These are phyloP conservation scores for Phaseolus coccineus DNA, from an alignment of 331 rosid species.

Conservation along the genomic window DNA sequence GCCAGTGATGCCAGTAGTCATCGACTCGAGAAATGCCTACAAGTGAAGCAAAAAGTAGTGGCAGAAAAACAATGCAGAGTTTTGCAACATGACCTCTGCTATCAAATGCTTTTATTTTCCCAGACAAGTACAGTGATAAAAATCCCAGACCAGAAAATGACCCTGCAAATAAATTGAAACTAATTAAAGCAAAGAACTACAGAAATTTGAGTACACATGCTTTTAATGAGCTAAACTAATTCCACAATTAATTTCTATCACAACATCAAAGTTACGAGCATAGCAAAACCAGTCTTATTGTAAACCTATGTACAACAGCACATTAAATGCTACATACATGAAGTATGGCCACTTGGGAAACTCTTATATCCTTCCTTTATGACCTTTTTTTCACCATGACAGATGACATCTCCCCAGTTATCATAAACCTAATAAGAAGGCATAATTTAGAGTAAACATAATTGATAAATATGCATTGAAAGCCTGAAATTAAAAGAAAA, in stretches of 20 bases:
- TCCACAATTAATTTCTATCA: slow-evolving; percentile 25
- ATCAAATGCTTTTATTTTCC: slow-evolving; percentile 82
- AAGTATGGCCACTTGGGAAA: slow-evolving; percentile 94
- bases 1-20: slow-evolving; percentile 99
- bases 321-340: slow-evolving; percentile 58
- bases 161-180: slow-evolving; percentile 63
- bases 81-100: slow-evolving; percentile 78
- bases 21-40: slow-evolving; percentile 87
- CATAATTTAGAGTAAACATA: slow-evolving; percentile 12
- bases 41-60: slow-evolving; percentile 80
- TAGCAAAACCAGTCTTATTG: neutral
- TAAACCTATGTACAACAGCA: slow-evolving; percentile 17
- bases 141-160: slow-evolving; percentile 89
- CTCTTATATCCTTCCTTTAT: slow-evolving; percentile 93
- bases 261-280: neutral
- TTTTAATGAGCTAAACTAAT: slow-evolving; percentile 30
- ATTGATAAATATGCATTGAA: slow-evolving; percentile 19
- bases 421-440: slow-evolving; percentile 68
- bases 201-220: slow-evolving; percentile 15
- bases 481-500: slow-evolving; percentile 37
- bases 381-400: slow-evolving; percentile 69
- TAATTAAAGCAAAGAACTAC: slow-evolving; percentile 29
- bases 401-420: slow-evolving; percentile 74
- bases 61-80: slow-evolving; percentile 73
- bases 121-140: slow-evolving; percentile 78